Percentiles rank a stretch among this genome's conserved stretches.
Evolutionary conservation across 2,329 filamentous ascomycete species (phyloP).

Genomic region (Penicillium psychrosexuale): DNA sequence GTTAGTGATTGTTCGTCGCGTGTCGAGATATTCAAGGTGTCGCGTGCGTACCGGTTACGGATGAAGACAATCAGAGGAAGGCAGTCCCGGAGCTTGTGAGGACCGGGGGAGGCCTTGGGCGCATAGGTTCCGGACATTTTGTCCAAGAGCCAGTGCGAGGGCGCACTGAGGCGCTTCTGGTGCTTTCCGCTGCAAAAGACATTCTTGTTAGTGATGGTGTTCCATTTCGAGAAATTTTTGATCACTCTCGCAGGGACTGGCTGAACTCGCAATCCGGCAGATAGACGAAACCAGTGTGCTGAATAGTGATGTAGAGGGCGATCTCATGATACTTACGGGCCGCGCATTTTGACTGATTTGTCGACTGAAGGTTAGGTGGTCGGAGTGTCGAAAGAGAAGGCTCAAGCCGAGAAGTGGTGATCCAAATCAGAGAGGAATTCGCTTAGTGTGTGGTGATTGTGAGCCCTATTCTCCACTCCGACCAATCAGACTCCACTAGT

Average conservation of each 20-base stretch:
- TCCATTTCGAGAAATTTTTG: slow-evolving; percentile 7
- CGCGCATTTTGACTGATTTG: slow-evolving; percentile 52
- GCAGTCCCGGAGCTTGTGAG: slow-evolving; percentile 99
- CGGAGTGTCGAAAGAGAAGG: slow-evolving; percentile 33
- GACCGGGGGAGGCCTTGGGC: slow-evolving; percentile 71
- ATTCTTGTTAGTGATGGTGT: slow-evolving; percentile 27
- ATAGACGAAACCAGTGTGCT: slow-evolving; percentile 4
- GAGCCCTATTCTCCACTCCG: slow-evolving; percentile 32
- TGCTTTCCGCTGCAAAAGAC: slow-evolving; percentile 79
- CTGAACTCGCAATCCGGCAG: not conserved
- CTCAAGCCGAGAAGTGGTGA: slow-evolving; percentile 17
- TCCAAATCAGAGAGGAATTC: slow-evolving; percentile 21
- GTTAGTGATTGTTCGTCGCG: slow-evolving; percentile 9
- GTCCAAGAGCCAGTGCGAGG: slow-evolving; percentile 99
- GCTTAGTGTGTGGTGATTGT: slow-evolving; percentile 34
- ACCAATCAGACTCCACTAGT: slow-evolving; percentile 17
- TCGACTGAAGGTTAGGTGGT: slow-evolving; percentile 39
- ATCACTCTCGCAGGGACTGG: slow-evolving; percentile 7
- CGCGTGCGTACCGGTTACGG: slow-evolving; percentile 59
- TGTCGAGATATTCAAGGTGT: not conserved
- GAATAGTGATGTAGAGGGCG: not conserved
- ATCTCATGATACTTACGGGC: slow-evolving; percentile 52
- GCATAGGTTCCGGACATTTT: slow-evolving; percentile 91
- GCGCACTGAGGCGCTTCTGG: slow-evolving; percentile 99
- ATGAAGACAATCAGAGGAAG: slow-evolving; percentile 99